Evolutionary conservation across 1,284 basidiomycete species (phyloP), one percentile per base, ranked within the genome.

Genomic region (Volvariella volvacea): DNA sequence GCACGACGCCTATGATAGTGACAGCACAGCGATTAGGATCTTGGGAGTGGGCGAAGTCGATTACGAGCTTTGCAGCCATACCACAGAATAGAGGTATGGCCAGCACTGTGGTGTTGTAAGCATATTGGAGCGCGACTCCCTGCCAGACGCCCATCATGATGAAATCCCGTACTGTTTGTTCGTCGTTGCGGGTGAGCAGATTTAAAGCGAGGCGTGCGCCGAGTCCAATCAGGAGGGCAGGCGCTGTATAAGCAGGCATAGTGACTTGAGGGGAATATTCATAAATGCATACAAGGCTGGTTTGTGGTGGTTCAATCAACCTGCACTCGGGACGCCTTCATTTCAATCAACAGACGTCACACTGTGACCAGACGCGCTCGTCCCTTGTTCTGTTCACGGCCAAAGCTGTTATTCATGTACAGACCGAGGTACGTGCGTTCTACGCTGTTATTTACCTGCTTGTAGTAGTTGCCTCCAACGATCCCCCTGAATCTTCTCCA

Each of bases 131-230:
- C 20, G 75, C 80, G 50, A 84, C 75, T 42, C 86, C 86, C 61
- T 88, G 82, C 71, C 83, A 80, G 52, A 81, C 70, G 44, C 86
- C 86, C 44, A 74, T 65, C 48, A 89, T 74, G 59, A 87, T 64
- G 53, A 71, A 69, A 55, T 85, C 76, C 48, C 73, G 71, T 36
- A 78, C 62, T 53, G 73, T 63, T 12, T 73, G 63, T 48, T 70
- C 61, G 47, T 60, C 65, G 42, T 70, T 59, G 44, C 62, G 59
- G 46, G 68, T 71, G 55, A 78, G 61, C 48, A 70, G 67, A 62
- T 84, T 78, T 52, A 87, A 64, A 43, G 78, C 59, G 47, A 88
- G 75, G 50, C 86, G 83, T 43, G 80, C 79, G 52, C 82, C 82
- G 53, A 88, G 73, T 43, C 74, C 73, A 43, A 74, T 59, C 41